Evolutionary conservation across 768 basidiomycete genomes (phyloP), one percentile per base, ranked within the genome.

Genomic region (Phaffia australis): DNA sequence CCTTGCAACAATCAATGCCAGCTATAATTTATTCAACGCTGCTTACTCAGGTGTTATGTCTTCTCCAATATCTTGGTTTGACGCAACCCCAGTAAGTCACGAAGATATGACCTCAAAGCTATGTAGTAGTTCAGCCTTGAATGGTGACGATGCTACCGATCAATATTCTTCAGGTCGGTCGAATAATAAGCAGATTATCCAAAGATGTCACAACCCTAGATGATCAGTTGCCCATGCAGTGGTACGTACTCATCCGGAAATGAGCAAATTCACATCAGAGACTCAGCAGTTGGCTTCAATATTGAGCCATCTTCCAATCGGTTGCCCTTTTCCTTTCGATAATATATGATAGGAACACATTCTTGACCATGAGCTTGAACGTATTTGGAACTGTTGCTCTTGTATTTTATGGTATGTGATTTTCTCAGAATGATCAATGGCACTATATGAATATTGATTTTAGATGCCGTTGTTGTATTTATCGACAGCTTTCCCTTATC

Each of bases 31-130:
- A 48, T 87, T 85, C 76, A 81, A 78, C 70, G 73, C 76, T 3
- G 84, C 85, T 0, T 76, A 87, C 21, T 72, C 67, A 6, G 78
- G 79, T 15, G 83, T 88, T 3, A 71, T 87, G 63, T 75, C 80
- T 2, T 84, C 85, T 14, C 35, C 62, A 0, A 52, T 60, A 15
- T 48, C 55, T 1, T 69, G 67, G 67, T 63, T 52, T 18, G 67
- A 64, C 29, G 21, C n/a, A 42, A 58, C 55, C 1, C 61, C 55
- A 5, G 47, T 47, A 19, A 46, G 59, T 42, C 1, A 25, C 9
- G 0, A 6, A 14, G 11, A 1, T 25, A n/a, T 19, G 16, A 3
- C 6, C 19, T 14, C 23, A 15, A 21, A 27, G 21, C 7, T 42
- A 11, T 42, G 11, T 4, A 42, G 4, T 11, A 11, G 35, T 5